Conservation (phyloP, 2,329 filamentous ascomycete genomes). For the Blastomyces emzantsi region DNA sequence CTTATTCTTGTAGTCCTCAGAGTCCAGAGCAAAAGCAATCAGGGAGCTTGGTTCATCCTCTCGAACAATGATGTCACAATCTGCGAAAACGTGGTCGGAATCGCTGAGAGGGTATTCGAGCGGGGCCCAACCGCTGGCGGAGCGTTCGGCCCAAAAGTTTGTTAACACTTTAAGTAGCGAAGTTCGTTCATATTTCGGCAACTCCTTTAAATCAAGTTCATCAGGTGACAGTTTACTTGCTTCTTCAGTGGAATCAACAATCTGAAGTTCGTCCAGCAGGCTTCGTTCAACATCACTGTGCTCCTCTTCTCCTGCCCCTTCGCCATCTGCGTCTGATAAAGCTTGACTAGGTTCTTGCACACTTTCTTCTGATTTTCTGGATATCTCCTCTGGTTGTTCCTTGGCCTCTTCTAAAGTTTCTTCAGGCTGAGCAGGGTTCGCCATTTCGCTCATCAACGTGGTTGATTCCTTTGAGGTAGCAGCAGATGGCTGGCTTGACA, state of each 20-base stretch:
- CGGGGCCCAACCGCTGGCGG: conserved; percentile 84
- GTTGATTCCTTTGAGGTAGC: conserved; percentile 14
- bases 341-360: conserved; percentile 41
- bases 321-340: conserved; percentile 59
- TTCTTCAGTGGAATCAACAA: conserved; percentile 42
- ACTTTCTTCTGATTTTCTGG: conserved; percentile 28
- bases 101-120: conserved; percentile 85
- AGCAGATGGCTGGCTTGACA: conserved; percentile 8
- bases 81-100: conserved; percentile 90
- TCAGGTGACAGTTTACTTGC: conserved; percentile 44
- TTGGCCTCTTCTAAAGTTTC: conserved; percentile 30
- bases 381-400: conserved; percentile 23
- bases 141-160: conserved; percentile 97
- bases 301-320: conserved; percentile 57
- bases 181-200: conserved; percentile 87
- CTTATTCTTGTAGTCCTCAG: conserved; percentile 76
- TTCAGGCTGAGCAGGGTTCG: conserved; percentile 24
- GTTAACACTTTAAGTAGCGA: conserved; percentile 92
- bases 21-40: conserved; percentile 85
- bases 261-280: conserved; percentile 57
- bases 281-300: conserved; percentile 65
- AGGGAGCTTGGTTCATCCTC: conserved; percentile 97
- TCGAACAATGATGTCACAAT: conserved; percentile 92
- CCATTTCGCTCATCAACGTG: conserved; percentile 19
- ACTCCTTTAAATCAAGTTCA: conserved; percentile 56